Evolutionary conservation across 2,329 filamentous ascomycete genomes (phyloP), one percentile per base, ranked within the genome.

Genomic region (Neofusicoccum laricinum): DNA sequence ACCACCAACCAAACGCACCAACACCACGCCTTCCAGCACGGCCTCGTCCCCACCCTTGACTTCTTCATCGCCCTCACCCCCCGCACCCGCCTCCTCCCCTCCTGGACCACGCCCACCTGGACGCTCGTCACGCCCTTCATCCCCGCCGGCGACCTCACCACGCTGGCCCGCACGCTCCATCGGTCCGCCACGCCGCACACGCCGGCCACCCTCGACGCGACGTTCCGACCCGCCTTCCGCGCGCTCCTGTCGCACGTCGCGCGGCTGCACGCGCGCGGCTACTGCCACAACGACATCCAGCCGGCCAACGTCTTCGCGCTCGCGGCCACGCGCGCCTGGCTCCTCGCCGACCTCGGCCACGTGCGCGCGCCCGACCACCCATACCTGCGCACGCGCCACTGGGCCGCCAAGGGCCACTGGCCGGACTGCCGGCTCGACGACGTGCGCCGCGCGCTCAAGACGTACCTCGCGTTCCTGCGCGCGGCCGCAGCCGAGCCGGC

Each of bases 281-380:
- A 71, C 45, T 78, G 76, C 65, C 76, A 78, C 62, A 73, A 78
- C 66, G 76, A 78, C 46, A 66, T 78, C 49, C 77, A 78, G 64
- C 71, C 72, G 0, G 66, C 67, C 57, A 78, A 78, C 46, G 69
- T 78, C 38, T 75, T n/a, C n/a, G n/a, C n/a, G n/a, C n/a, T n/a
- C n/a, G n/a, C n/a, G n/a, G n/a, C n/a, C n/a, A n/a, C n/a, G n/a
- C n/a, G n/a, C n/a, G n/a, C 25, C 36, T 43, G 40, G 40, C 61
- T 75, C 7, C 65, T 77, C 1, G 76, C 72, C 36, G 76, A 78
- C 55, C 68, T 78, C 6, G 75, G 76, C 2, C 77, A 76, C 25
- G 66, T 76, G 7, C 70, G 75, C 14, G 65, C 76, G 4, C 6
- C 70, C 0, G 38, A 65, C 2, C 76, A 77, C 59, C 70, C 72